Base-by-base conservation (phyloP, 306 rosid species). In the Betula pendula region DNA sequence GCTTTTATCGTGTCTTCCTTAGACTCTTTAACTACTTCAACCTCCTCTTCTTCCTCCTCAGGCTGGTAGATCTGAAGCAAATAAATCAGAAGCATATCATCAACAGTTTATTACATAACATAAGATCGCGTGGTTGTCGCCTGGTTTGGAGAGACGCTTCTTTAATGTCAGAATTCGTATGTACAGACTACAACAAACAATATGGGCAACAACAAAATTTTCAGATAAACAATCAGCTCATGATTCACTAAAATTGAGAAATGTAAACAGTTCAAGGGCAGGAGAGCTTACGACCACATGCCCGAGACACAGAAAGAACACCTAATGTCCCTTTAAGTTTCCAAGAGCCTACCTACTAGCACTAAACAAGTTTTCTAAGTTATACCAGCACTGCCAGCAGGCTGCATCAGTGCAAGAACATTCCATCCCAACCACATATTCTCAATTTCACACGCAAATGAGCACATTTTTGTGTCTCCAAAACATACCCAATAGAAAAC, bases 1-100 rank as follows among this genome's bases (percentile, higher is more conserved):
- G 89, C 97, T 83, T 84, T 90, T 81, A 86, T 73, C 86, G 66
- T 84, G 82, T 89, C 89, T 85, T 87, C 94, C 82, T 89, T 87
- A 2, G 96, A 81, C 80, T 89, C 89, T n/a, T 73, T 63, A 68
- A 86, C 91, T 43, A 78, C 72, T 73, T 82, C 80, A 55, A 85
- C 90, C 79, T 84, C 93, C 75, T 79, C 86, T 31, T 38, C 79
- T 80, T 78, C 92, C 68, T 87, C 93, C 71, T 67, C 79, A 16
- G 89, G 89, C 60, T 88, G 96, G 74, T 77, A 90, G 60, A 90
- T 83, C 96, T 94, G 85, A 76, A 83, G 35, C 81, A 77, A 25
- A 55, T 29, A 68, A 1, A 11, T 13, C 1, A 68, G 47, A 70
- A 74, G n/a, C 79, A 49, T 27, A 71, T n/a, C 20, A 67, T 77